A percentile compares a stretch with the other conserved stretches of the same genome.
These are phyloP conservation scores for Ganoderma leucocontextum DNA, from an alignment of 1,284 basidiomycete genomes.

Conservation along the genomic window DNA sequence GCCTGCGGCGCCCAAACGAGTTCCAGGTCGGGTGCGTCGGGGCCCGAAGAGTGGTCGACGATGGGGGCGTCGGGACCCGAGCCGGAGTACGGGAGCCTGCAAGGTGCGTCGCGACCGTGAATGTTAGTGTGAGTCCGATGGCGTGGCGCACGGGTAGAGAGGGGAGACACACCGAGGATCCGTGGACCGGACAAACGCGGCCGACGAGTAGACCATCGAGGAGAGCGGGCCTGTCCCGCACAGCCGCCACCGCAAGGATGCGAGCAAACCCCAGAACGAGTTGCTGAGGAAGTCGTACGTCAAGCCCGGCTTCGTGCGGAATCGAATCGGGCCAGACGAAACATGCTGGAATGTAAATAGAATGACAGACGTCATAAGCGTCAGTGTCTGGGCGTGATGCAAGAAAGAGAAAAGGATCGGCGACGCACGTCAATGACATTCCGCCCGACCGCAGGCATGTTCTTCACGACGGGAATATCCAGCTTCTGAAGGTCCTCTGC, in stretches of 20 bases:
- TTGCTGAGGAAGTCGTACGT: constrained; percentile 43
- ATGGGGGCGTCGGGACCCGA: constrained; percentile 21
- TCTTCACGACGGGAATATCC: constrained; percentile 48
- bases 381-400: background rate
- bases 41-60: constrained; percentile 38
- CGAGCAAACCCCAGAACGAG: constrained; percentile 35
- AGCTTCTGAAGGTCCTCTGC: constrained; percentile 44
- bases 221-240: constrained; percentile 44
- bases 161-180: constrained; percentile 33
- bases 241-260: constrained; percentile 44
- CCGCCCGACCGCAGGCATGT: constrained; percentile 53
- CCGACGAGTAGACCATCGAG: constrained; percentile 31
- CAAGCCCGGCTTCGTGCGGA: constrained; percentile 40
- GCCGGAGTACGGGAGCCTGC: constrained; percentile 25
- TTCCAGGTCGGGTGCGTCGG: constrained; percentile 48
- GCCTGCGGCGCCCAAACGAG: constrained; percentile 42
- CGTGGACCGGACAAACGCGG: constrained; percentile 44
- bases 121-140: background rate
- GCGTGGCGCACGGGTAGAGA: background rate
- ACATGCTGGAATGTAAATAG: constrained; percentile 37
- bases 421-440: constrained; percentile 48
- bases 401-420: background rate
- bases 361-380: background rate
- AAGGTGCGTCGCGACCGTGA: too few species aligned
- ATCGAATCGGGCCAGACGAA: constrained; percentile 38